Conservation (phyloP, 495 filamentous ascomycete species). For the Talaromyces liani region DNA sequence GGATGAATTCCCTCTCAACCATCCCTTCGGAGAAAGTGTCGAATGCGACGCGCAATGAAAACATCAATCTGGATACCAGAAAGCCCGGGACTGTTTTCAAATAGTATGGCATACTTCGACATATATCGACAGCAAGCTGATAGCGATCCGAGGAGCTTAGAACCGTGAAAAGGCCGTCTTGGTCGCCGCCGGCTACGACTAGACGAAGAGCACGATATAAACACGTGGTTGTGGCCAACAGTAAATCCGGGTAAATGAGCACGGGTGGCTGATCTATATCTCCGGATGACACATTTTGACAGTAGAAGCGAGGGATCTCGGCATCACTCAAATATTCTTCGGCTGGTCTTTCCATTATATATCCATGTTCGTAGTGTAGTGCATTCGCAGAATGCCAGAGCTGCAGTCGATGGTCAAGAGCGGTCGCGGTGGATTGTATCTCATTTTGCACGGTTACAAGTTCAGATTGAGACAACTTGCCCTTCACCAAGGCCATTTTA, state of each 20-base stretch:
- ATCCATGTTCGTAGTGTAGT: constrained; percentile 13
- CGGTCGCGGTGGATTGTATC: constrained; percentile 15
- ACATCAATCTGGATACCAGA: constrained; percentile 22
- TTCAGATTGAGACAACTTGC: constrained; percentile 4
- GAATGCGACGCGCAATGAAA: constrained; percentile 18
- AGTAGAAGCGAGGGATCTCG: constrained; percentile 16
- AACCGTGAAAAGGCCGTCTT: constrained; percentile 16
- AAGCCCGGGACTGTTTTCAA: constrained; percentile 16
- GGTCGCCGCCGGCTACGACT: constrained; percentile 13
- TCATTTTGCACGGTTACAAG: constrained; percentile 11
- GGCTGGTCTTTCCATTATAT: background rate
- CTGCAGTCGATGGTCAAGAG: constrained; percentile 15
- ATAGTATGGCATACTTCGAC: constrained; percentile 24
- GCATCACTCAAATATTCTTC: background rate
- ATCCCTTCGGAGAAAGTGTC: constrained; percentile 19
- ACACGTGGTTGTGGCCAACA: constrained; percentile 16
- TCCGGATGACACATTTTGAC: constrained; percentile 13
- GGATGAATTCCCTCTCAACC: constrained; percentile 18
- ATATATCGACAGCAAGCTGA: constrained; percentile 20
- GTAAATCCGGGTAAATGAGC: constrained; percentile 17
- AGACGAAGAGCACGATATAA: constrained; percentile 20
- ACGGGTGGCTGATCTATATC: constrained; percentile 8
- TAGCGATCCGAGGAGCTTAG: constrained; percentile 17
- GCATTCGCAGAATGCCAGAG: constrained; percentile 16
- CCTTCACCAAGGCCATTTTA: background rate